phyloP scores from a whole-genome alignment of 2,329 filamentous ascomycete species.

The Lasiodiplodia theobromae region DNA sequence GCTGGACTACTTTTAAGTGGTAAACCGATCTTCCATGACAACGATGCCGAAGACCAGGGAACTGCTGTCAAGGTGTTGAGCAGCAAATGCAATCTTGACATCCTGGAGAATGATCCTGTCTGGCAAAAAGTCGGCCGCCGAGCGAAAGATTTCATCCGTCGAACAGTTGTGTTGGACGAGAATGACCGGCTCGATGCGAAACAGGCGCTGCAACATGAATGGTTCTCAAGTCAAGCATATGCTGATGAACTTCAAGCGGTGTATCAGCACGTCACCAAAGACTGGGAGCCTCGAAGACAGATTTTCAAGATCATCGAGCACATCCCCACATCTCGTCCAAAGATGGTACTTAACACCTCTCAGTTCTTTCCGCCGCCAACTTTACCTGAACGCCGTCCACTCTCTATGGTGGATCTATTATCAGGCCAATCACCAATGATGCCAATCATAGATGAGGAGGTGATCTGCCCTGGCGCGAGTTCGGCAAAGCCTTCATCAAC shows the following conservation, averaged over 20 bases:
- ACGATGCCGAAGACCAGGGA: slow-evolving; percentile 34
- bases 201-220: slow-evolving; percentile 61
- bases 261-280: slow-evolving; percentile 56
- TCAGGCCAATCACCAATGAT: background rate
- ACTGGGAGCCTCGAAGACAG: slow-evolving; percentile 57
- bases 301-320: slow-evolving; percentile 40
- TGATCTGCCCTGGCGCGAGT: background rate
- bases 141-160: slow-evolving; percentile 61
- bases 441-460: slow-evolving; percentile 5
- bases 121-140: slow-evolving; percentile 54
- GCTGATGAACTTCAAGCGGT: slow-evolving; percentile 56
- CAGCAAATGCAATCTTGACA: slow-evolving; percentile 51
- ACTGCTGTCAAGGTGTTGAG: slow-evolving; percentile 45
- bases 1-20: slow-evolving; percentile 60
- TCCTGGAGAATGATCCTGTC: slow-evolving; percentile 50
- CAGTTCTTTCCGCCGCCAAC: background rate
- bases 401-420: background rate
- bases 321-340: slow-evolving; percentile 7
- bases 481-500: background rate
- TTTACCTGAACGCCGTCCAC: background rate
- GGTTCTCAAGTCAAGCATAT: slow-evolving; percentile 59
- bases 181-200: slow-evolving; percentile 58
- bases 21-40: slow-evolving; percentile 40
- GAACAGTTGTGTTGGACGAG: slow-evolving; percentile 60
- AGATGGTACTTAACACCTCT: slow-evolving; percentile 7